Base-by-base conservation (phyloP, 192 early-diverging fungal genomes). In the Chytriomyces sp. region DNA sequence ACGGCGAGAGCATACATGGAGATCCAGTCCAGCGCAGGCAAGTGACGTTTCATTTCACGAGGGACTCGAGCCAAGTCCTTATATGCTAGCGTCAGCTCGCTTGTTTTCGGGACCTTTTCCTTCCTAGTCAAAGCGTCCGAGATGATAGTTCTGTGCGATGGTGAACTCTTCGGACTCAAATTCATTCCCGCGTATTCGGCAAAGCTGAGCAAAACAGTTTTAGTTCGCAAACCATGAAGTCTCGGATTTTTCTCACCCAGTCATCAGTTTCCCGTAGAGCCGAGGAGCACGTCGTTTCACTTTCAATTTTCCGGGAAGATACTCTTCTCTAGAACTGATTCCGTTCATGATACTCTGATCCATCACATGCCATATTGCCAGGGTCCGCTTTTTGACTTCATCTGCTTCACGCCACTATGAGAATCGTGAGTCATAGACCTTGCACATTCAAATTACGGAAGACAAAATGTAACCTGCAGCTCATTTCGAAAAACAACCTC, bases 401-500 rank as follows among this genome's bases (percentile, higher is more conserved):
- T 89, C 89, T 38, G 90, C 85, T 26, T 83, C 89, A 36, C 93
- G 77, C 96, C 96, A 98, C 57, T 80, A 54, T 14, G 22, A 49
- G 22, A 22, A 49, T 22, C 12, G 0, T 12, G 12, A 49, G 22
- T 0, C 44, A 1, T 2, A 0, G 1, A 1, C 2, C 22, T 49
- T 2, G 8, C 37, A 30, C 3, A 3, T 14, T 40, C 25, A 32
- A 61, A 70, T 40, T 52, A 12, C 12, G 22, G n/a, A 74, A 33
- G 3, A 44, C 14, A 37, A 17, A 30, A 38, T 22, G 19, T 70
- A 28, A 74, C 72, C 39, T 91, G 90, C 14, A 96, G 85, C 74
- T 98, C 96, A 75, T 98, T 98, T 67, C 92, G 85, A 71, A 90
- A 95, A 0, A 98, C 96, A 0, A 98, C 93, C 73, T 98, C 92